phyloP scores from a whole-genome alignment of 768 basidiomycete species.

The Termitomyces bulborhizus region DNA sequence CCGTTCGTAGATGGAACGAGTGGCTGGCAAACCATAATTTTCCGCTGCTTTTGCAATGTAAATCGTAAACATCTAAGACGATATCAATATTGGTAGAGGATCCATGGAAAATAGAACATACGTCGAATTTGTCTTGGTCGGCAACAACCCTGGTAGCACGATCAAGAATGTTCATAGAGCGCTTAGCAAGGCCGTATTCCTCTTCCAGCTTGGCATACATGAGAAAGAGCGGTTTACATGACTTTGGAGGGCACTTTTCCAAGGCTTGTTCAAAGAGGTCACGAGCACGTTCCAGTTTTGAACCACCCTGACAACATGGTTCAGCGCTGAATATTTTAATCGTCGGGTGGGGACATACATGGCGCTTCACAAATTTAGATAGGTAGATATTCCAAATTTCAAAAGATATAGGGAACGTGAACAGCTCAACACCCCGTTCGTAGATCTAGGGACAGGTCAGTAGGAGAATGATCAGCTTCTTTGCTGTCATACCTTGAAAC shows the following conservation, averaged over 20 bases:
- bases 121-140: slow-evolving; percentile 93
- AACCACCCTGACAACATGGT: slow-evolving; percentile 58
- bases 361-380: slow-evolving; percentile 94
- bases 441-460: slow-evolving; percentile 55
- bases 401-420: slow-evolving; percentile 97
- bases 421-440: slow-evolving; percentile 93
- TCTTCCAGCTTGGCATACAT: slow-evolving; percentile 97
- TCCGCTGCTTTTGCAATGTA: slow-evolving; percentile 97
- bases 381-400: slow-evolving; percentile 99
- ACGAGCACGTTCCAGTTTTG: slow-evolving; percentile 91
- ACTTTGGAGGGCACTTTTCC: slow-evolving; percentile 93
- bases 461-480: not conserved
- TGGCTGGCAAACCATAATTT: slow-evolving; percentile 94
- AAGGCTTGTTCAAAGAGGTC: slow-evolving; percentile 98
- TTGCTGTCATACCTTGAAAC: slow-evolving; percentile 73
- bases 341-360: slow-evolving; percentile 46
- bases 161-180: slow-evolving; percentile 94
- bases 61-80: slow-evolving; percentile 81
- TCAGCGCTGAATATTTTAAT: not conserved
- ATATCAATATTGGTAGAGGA: not conserved
- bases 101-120: slow-evolving; percentile 26
- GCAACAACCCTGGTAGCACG: slow-evolving; percentile 83
- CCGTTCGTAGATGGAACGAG: slow-evolving; percentile 92
- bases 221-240: slow-evolving; percentile 90
- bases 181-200: slow-evolving; percentile 90